Percentiles rank a stretch among this genome's conserved stretches.
These are phyloP conservation scores for Delphinella strobiligena DNA, from an alignment of 2,329 filamentous ascomycete species.

Conservation along the genomic window DNA sequence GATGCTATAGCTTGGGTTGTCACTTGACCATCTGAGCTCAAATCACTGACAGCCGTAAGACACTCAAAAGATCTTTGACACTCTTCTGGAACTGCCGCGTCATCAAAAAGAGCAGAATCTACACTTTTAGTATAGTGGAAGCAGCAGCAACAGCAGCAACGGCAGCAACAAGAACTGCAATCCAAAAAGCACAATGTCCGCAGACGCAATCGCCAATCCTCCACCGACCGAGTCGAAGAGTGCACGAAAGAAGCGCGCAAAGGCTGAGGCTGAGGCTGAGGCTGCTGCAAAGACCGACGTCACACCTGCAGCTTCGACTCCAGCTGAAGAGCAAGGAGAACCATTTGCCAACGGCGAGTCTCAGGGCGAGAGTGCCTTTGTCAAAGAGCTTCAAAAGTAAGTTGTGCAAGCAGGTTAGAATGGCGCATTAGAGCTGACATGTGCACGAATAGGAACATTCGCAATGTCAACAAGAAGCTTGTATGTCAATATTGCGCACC, in stretches of 20 bases:
- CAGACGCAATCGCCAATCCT: slow-evolving; percentile 51
- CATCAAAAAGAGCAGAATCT: no score
- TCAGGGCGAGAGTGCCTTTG: slow-evolving; percentile 59
- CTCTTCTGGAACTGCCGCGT: no score
- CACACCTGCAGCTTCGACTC: slow-evolving; percentile 10
- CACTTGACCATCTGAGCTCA: no score
- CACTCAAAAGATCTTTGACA: no score
- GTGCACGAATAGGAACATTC: slow-evolving; percentile 88
- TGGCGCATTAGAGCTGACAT: slow-evolving; percentile 6
- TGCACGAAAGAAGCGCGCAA: slow-evolving; percentile 42
- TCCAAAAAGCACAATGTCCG: slow-evolving; percentile 44
- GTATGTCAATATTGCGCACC: slow-evolving; percentile 41
- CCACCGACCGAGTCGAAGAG: slow-evolving; percentile 47
- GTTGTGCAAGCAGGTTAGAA: slow-evolving; percentile 20
- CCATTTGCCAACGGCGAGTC: slow-evolving; percentile 44
- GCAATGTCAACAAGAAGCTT: slow-evolving; percentile 89
- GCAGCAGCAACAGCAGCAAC: neutral
- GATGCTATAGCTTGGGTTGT: no score
- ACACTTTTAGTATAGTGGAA: no score
- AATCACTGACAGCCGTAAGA: no score
- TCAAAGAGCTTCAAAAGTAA: slow-evolving; percentile 86
- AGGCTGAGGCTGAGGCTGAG: slow-evolving; percentile 25
- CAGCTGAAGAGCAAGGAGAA: neutral
- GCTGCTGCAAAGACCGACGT: slow-evolving; percentile 17
- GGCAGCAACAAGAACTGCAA: neutral